Evolutionary conservation across 495 filamentous ascomycete genomes (phyloP).

Genomic region (Pyronema domesticum): DNA sequence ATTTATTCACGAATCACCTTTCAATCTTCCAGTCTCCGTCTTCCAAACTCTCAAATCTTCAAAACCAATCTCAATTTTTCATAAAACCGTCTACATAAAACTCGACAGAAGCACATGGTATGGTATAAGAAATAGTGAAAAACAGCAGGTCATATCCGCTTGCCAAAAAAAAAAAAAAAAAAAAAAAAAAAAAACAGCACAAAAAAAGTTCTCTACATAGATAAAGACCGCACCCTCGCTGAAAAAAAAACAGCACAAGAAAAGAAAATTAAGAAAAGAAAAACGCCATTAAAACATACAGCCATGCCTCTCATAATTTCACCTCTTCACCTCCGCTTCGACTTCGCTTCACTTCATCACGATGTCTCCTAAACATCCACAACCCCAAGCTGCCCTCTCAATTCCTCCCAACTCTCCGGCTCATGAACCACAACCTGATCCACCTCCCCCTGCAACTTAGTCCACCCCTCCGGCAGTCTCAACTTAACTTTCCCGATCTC

Average conservation of each 20-base stretch:
- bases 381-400: constrained; percentile 21
- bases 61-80: too few relatives aligned
- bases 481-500: neutral
- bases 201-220: constrained; percentile 2
- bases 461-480: neutral
- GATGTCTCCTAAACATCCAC: neutral
- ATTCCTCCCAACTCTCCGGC: constrained; percentile 26
- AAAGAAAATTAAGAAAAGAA: constrained; percentile 10
- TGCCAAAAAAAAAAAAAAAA: constrained; percentile 4
- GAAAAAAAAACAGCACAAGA: constrained; percentile 4
- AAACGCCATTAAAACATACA: neutral
- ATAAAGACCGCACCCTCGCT: neutral
- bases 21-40: too few relatives aligned
- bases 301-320: neutral
- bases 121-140: too few relatives aligned
- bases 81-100: too few relatives aligned
- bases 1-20: too few relatives aligned
- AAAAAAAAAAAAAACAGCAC: constrained; percentile 3
- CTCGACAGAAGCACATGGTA: too few relatives aligned
- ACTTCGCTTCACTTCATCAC: too few relatives aligned
- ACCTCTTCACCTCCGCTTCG: too few relatives aligned
- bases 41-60: too few relatives aligned
- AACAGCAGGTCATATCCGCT: neutral
- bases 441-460: neutral
- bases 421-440: constrained; percentile 25